Percentiles rank a stretch among this genome's conserved stretches.
phyloP scores from a whole-genome alignment of 345 rosid genomes.

The Corchorus olitorius region DNA sequence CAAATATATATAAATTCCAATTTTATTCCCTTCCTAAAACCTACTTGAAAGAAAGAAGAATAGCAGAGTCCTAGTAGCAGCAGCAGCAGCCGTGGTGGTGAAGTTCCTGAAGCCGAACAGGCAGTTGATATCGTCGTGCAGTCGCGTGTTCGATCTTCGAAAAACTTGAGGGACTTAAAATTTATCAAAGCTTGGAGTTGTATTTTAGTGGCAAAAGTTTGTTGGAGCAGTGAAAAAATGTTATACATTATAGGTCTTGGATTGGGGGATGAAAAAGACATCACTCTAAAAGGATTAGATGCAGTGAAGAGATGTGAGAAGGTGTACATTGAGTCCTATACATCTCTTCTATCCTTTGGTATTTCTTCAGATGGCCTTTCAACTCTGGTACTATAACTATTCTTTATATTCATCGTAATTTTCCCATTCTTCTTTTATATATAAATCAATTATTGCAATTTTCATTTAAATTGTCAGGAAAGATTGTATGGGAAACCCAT shows the following conservation, averaged over 20 bases:
- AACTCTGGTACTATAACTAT: conserved; percentile 44
- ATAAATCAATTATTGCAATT: not conserved
- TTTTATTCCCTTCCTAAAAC: no score
- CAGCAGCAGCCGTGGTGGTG: no score
- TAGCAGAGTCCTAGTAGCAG: no score
- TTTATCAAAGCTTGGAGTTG: no score
- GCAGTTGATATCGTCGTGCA: no score
- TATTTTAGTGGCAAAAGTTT: no score
- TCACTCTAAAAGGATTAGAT: conserved; percentile 79
- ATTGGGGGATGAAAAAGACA: conserved; percentile 81
- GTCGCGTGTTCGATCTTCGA: no score
- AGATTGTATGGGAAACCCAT: conserved; percentile 67
- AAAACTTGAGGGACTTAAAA: no score
- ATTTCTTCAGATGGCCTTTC: conserved; percentile 74
- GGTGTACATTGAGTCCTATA: conserved; percentile 89
- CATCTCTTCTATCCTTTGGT: conserved; percentile 91
- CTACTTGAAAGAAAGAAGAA: no score
- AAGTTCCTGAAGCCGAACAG: no score
- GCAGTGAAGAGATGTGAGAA: conserved; percentile 76
- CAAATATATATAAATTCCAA: no score
- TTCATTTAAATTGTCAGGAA: conserved; percentile 42
- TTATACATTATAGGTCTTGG: conserved; percentile 82
- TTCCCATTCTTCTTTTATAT: not conserved
- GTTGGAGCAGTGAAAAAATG: conserved; percentile 31
- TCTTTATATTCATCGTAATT: not conserved